Percentiles rank a stretch among this genome's conserved stretches.
phyloP scores from a whole-genome alignment of 164 flowering plant species.

The Vitis labrusca region DNA sequence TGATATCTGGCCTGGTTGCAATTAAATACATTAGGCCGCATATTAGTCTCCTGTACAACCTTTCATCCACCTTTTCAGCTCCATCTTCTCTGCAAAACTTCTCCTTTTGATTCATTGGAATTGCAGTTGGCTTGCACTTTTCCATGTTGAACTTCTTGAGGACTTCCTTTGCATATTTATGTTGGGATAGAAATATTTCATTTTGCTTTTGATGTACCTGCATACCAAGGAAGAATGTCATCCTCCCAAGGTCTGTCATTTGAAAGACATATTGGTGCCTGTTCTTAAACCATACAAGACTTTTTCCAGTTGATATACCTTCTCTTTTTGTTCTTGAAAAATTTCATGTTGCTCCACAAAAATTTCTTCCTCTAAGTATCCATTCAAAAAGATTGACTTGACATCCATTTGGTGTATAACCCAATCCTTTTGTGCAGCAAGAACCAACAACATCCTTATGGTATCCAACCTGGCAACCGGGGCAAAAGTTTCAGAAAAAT shows the following conservation, averaged over 20 bases:
- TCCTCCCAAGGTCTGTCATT: background rate
- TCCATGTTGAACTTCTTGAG: background rate
- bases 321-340: too few relatives aligned
- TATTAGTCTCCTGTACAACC: background rate
- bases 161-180: constrained; percentile 3
- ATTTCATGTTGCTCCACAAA: too few relatives aligned
- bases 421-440: too few relatives aligned
- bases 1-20: too few relatives aligned
- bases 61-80: background rate
- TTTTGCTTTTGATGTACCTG: background rate
- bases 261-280: constrained; percentile 4
- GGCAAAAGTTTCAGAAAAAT: too few relatives aligned
- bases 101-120: constrained; percentile 3
- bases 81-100: constrained; percentile 8
- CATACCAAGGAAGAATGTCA: constrained; percentile 2
- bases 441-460: too few relatives aligned
- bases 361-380: too few relatives aligned
- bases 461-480: too few relatives aligned
- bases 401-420: too few relatives aligned
- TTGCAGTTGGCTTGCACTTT: background rate
- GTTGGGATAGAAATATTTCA: constrained; percentile 1
- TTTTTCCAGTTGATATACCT: too few relatives aligned
- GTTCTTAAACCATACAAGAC: too few relatives aligned
- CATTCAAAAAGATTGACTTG: too few relatives aligned
- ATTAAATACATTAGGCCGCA: constrained; percentile 8